A percentile compares a stretch with the other conserved stretches of the same genome.
Evolutionary conservation across 805 yeast genomes (phyloP).

Genomic region (Candida pseudofarinosa): DNA sequence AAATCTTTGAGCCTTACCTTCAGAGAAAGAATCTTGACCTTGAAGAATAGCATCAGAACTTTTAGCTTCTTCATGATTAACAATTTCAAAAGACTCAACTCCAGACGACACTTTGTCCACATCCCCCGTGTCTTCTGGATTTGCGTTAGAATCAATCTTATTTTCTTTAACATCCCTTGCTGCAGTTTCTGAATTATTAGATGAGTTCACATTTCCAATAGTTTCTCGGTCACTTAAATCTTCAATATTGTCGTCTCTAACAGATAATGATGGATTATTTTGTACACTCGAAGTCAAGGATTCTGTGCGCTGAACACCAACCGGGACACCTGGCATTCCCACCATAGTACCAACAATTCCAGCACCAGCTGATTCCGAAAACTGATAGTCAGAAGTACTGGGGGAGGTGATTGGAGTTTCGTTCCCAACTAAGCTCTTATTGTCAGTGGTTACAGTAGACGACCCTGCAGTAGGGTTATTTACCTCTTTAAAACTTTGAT

Average conservation of each 20-base stretch:
- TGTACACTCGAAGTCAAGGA: conserved; percentile 88
- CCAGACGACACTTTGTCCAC: conserved; percentile 41
- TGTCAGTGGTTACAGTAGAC: conserved; percentile 24
- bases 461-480: conserved; percentile 33
- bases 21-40: not conserved
- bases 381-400: conserved; percentile 44
- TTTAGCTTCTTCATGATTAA: conserved; percentile 46
- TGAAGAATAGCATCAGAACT: conserved; percentile 10
- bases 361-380: conserved; percentile 28
- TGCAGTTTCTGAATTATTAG: conserved; percentile 12
- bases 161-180: conserved; percentile 18
- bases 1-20: conserved; percentile 1
- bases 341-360: conserved; percentile 37
- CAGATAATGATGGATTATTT: conserved; percentile 88
- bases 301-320: conserved; percentile 59
- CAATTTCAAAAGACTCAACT: conserved; percentile 52
- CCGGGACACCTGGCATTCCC: conserved; percentile 42
- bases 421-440: conserved; percentile 21
- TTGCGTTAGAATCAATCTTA: conserved; percentile 7
- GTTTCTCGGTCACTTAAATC: conserved; percentile 42
- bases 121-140: conserved; percentile 26
- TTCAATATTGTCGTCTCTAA: conserved; percentile 64
- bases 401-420: conserved; percentile 51
- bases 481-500: conserved; percentile 7
- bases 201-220: conserved; percentile 20